These are phyloP conservation scores for Thalia dealbata DNA, from an alignment of 176 grass and related monocot species.

Conservation along the genomic window DNA sequence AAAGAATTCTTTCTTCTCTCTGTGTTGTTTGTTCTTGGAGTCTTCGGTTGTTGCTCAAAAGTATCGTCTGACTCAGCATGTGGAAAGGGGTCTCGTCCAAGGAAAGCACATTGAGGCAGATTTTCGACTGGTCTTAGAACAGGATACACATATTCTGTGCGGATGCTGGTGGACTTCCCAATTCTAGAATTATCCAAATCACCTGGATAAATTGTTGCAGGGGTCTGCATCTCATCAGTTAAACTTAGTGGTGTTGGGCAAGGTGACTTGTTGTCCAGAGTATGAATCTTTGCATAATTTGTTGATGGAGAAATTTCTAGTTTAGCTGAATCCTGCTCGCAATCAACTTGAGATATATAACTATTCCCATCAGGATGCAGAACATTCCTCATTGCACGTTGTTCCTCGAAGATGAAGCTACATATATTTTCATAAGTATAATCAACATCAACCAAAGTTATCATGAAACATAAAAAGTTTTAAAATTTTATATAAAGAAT, in stretches of 20 bases:
- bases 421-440: neutral
- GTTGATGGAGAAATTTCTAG: slow-evolving; percentile 15
- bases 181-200: slow-evolving; percentile 27
- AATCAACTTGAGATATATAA: slow-evolving; percentile 8
- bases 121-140: slow-evolving; percentile 47
- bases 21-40: slow-evolving; percentile 6
- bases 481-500: neutral
- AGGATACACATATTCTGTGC: slow-evolving; percentile 50
- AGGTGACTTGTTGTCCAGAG: slow-evolving; percentile 32
- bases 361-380: slow-evolving; percentile 7
- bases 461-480: neutral
- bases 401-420: neutral
- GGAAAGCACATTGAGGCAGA: slow-evolving; percentile 1
- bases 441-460: neutral
- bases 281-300: slow-evolving; percentile 1
- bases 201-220: slow-evolving; percentile 49
- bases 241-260: slow-evolving; percentile 53
- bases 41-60: slow-evolving; percentile 12
- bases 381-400: neutral
- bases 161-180: slow-evolving; percentile 32
- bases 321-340: slow-evolving; percentile 12
- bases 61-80: neutral
- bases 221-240: slow-evolving; percentile 64
- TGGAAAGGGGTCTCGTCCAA: slow-evolving; percentile 6
- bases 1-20: slow-evolving; percentile 16